Evolutionary conservation across 1,139 yeast genomes (phyloP).

Genomic region (Wickerhamomyces sp.): DNA sequence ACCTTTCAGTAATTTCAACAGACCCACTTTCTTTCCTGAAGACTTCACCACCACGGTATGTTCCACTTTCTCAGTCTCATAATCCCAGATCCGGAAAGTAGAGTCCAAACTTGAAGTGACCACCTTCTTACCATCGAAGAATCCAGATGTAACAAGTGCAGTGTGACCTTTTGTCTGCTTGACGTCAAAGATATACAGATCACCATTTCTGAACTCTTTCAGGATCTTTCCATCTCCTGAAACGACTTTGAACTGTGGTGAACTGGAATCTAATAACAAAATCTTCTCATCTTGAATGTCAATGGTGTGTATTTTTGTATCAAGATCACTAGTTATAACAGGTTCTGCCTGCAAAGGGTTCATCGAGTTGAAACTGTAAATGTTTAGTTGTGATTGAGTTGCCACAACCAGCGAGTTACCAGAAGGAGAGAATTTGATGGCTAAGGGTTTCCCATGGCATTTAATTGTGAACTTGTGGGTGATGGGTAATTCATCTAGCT

Average conservation of each 20-base stretch:
- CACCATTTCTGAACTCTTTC: conserved; percentile 18
- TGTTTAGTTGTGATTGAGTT: conserved; percentile 6
- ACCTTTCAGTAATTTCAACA: no score
- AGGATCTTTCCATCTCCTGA: conserved; percentile 10
- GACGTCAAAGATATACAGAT: conserved; percentile 21
- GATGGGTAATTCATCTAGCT: conserved; percentile 15
- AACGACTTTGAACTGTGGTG: conserved; percentile 17
- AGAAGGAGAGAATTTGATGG: conserved; percentile 5
- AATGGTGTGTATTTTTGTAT: conserved; percentile 9
- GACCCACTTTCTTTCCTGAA: conserved; percentile 13
- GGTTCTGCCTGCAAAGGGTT: conserved; percentile 9
- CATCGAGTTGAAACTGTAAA: conserved; percentile 13
- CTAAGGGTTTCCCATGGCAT: conserved; percentile 4
- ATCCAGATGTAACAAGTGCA: conserved; percentile 18
- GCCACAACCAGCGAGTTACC: conserved; percentile 9
- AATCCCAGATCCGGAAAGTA: conserved; percentile 24
- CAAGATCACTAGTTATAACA: conserved; percentile 6
- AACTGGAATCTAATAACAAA: no score
- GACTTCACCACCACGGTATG: conserved; percentile 12
- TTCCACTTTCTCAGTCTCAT: conserved; percentile 11
- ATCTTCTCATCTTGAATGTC: no score
- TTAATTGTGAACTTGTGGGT: conserved; percentile 14
- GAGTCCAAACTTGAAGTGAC: conserved; percentile 21
- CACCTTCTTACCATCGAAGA: conserved; percentile 6
- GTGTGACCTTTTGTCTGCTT: conserved; percentile 24